A percentile compares a stretch with the other conserved stretches of the same genome.
Evolutionary conservation across 352 stramenopile genomes (phyloP).

Genomic region (Pythium folliculosum): DNA sequence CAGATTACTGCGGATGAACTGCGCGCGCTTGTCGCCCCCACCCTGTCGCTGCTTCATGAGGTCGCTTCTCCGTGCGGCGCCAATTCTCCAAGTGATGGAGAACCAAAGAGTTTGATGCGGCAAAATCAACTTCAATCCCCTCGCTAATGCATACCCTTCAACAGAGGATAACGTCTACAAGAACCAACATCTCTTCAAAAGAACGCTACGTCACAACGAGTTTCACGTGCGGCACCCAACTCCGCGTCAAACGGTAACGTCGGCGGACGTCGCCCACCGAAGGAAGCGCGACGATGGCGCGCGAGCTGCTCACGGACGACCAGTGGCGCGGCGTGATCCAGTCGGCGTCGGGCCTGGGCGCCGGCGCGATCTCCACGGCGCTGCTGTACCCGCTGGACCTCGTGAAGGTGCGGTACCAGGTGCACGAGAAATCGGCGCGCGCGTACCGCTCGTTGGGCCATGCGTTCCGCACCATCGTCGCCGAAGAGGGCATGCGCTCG

Average conservation of each 20-base stretch:
- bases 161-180: conserved; percentile 3
- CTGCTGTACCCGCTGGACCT: conserved; percentile 96
- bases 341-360: conserved; percentile 67
- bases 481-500: conserved; percentile 85
- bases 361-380: conserved; percentile 77
- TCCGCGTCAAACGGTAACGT: background rate
- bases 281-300: conserved; percentile 16
- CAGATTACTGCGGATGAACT: conserved; percentile 71
- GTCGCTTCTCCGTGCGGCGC: background rate
- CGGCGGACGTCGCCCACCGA: background rate
- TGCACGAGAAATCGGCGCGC: conserved; percentile 86
- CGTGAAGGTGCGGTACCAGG: conserved; percentile 97
- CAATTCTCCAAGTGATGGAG: too few species aligned
- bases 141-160: conserved; percentile 9
- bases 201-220: conserved; percentile 22
- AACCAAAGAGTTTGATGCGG: background rate
- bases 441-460: conserved; percentile 72
- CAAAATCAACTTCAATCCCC: conserved; percentile 16
- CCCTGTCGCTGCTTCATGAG: conserved; percentile 9
- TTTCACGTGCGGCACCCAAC: conserved; percentile 4
- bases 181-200: conserved; percentile 10
- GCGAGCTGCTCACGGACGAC: conserved; percentile 54
- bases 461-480: conserved; percentile 73
- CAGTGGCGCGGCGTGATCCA: conserved; percentile 74
- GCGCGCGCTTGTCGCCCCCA: conserved; percentile 31